A percentile compares a stretch with the other conserved stretches of the same genome.
These are phyloP conservation scores for Macrolepiota dolichaula DNA, from an alignment of 768 basidiomycete species.

Conservation along the genomic window DNA sequence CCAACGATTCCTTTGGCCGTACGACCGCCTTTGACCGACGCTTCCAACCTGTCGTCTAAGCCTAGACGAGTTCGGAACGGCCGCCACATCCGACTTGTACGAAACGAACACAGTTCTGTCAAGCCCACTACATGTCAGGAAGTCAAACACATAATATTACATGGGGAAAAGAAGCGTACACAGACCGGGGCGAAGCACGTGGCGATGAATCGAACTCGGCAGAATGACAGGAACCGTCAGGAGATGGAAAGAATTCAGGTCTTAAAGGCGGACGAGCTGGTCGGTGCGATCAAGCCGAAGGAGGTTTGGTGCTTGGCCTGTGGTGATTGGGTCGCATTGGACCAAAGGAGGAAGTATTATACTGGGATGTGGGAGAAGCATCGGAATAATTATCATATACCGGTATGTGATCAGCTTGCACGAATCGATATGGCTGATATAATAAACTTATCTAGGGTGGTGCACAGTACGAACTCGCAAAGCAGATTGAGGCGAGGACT, in stretches of 20 bases:
- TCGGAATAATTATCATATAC: background rate
- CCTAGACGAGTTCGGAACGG: no score
- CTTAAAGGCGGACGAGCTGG: background rate
- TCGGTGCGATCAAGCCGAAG: background rate
- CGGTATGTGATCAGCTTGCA: background rate
- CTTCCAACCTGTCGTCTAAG: no score
- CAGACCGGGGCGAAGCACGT: background rate
- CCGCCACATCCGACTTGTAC: no score
- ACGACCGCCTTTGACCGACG: no score
- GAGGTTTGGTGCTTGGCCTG: background rate
- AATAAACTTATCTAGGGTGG: background rate
- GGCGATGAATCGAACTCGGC: background rate
- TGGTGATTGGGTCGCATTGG: background rate
- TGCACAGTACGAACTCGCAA: background rate
- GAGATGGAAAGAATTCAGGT: background rate
- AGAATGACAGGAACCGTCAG: background rate
- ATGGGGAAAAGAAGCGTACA: no score
- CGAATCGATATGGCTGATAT: background rate
- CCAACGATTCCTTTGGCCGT: no score
- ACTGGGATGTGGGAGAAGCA: conserved; percentile 1
- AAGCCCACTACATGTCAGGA: no score
- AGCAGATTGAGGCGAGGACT: background rate
- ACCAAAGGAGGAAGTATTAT: background rate
- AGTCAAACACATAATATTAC: no score
- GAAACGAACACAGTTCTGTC: no score